phyloP scores from a whole-genome alignment of 306 rosid genomes.

The Hippophae rhamnoides region DNA sequence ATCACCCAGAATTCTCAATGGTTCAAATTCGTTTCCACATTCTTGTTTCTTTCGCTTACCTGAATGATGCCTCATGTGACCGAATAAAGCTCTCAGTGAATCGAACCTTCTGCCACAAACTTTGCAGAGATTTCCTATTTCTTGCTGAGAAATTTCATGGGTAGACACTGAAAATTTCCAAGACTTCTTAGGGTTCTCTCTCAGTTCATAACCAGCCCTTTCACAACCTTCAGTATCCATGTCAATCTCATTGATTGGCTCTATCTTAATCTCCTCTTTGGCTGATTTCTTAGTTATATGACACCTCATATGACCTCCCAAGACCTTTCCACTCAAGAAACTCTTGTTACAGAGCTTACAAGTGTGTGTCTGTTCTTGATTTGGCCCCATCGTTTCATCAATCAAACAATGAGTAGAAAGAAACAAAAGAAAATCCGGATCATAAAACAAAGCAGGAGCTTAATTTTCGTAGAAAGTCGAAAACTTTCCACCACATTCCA shows the following conservation, averaged over 20 bases:
- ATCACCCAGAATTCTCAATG: constrained; percentile 19
- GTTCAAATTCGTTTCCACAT: constrained; percentile 24
- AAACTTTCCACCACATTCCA: constrained; percentile 12
- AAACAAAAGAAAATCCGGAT: constrained; percentile 15
- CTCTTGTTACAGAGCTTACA: constrained; percentile 38
- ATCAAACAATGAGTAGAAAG: neutral
- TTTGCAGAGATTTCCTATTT: constrained; percentile 17
- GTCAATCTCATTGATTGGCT: neutral
- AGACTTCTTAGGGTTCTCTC: constrained; percentile 42
- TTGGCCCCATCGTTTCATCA: constrained; percentile 19
- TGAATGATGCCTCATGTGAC: constrained; percentile 49
- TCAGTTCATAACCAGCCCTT: constrained; percentile 24
- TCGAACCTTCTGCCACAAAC: constrained; percentile 34
- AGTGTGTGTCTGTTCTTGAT: constrained; percentile 24
- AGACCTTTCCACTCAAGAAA: constrained; percentile 34
- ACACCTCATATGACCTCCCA: constrained; percentile 48
- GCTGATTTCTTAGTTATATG: constrained; percentile 24
- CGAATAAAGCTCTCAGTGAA: constrained; percentile 30
- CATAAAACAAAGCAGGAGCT: constrained; percentile 10
- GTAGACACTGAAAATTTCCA: constrained; percentile 23
- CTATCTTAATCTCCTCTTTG: constrained; percentile 8
- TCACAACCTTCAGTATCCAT: constrained; percentile 6
- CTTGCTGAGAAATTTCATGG: constrained; percentile 9
- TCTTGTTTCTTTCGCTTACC: constrained; percentile 24
- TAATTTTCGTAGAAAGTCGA: constrained; percentile 11